phyloP scores from a whole-genome alignment of 257 asterid genomes.

The Eustoma russellianum region DNA sequence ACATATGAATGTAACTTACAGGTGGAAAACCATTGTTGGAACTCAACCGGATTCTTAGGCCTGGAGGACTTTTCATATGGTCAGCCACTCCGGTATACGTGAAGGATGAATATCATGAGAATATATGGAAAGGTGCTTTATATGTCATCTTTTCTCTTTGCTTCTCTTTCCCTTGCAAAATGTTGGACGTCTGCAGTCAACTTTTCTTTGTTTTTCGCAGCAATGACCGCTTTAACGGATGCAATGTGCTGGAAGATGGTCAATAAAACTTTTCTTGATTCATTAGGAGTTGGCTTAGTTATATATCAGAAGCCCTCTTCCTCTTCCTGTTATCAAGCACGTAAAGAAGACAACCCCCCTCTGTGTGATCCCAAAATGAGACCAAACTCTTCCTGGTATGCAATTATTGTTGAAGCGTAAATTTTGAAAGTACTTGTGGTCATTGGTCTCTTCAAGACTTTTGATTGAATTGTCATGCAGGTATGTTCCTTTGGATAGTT shows the following conservation, averaged over 20 bases:
- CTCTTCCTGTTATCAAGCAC: slow-evolving; percentile 60
- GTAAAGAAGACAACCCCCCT: slow-evolving; percentile 52
- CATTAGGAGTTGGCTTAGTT: slow-evolving; percentile 49
- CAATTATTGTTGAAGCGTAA: background rate
- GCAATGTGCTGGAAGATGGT: slow-evolving; percentile 17
- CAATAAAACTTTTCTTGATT: slow-evolving; percentile 24
- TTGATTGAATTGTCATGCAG: slow-evolving; percentile 22
- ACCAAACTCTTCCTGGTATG: slow-evolving; percentile 54
- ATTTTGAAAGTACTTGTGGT: background rate
- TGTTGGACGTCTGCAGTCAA: background rate
- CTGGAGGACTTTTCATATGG: slow-evolving; percentile 19
- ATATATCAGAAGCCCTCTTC: slow-evolving; percentile 64
- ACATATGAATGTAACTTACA: slow-evolving; percentile 4
- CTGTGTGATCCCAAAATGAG: slow-evolving; percentile 42
- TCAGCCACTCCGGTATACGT: slow-evolving; percentile 18
- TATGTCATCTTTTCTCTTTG: background rate
- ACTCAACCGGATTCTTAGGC: slow-evolving; percentile 17
- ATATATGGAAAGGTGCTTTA: slow-evolving; percentile 8
- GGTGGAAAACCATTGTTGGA: slow-evolving; percentile 18
- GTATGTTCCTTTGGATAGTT: slow-evolving; percentile 62
- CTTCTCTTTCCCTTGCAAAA: background rate
- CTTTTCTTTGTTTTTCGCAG: slow-evolving; percentile 4
- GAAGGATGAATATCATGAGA: slow-evolving; percentile 7
- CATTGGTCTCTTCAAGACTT: background rate
- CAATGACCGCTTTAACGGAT: slow-evolving; percentile 12